phyloP scores from a whole-genome alignment of 768 basidiomycete genomes.

The Podaxis pistillaris region DNA sequence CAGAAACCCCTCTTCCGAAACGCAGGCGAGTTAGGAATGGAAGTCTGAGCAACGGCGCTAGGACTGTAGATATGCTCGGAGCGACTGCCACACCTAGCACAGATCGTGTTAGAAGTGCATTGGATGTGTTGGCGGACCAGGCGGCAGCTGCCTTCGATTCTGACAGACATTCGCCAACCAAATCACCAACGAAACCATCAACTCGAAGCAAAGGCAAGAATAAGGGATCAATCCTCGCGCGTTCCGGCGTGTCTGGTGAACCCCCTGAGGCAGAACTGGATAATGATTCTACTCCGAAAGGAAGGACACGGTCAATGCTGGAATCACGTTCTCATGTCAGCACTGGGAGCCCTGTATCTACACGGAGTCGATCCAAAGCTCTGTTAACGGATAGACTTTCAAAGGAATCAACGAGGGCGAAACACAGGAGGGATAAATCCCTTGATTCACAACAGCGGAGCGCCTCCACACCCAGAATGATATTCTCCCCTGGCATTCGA shows the following conservation, averaged over 20 bases:
- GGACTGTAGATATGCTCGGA: slow-evolving; percentile 9
- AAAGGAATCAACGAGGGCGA: slow-evolving; percentile 12
- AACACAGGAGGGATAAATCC: not conserved
- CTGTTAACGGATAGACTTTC: slow-evolving; percentile 1
- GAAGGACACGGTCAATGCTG: not conserved
- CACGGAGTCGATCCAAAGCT: slow-evolving; percentile 9
- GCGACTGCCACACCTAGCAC: not conserved
- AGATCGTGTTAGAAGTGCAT: slow-evolving; percentile 46
- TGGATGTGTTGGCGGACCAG: slow-evolving; percentile 76
- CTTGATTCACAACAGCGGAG: not conserved
- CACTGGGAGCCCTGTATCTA: slow-evolving; percentile 8
- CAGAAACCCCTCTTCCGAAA: slow-evolving; percentile 35
- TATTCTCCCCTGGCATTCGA: slow-evolving; percentile 22
- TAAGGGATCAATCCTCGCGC: not conserved
- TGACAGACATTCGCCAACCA: slow-evolving; percentile 24
- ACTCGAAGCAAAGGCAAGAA: slow-evolving; percentile 8
- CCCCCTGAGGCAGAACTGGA: not conserved
- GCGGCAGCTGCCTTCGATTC: slow-evolving; percentile 52
- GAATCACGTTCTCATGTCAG: not conserved
- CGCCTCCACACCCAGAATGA: slow-evolving; percentile 20
- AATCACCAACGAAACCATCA: slow-evolving; percentile 1
- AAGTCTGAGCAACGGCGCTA: slow-evolving; percentile 6
- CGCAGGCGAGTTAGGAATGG: slow-evolving; percentile 27
- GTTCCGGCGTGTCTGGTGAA: not conserved
- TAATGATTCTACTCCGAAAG: not conserved